Base-by-base conservation (phyloP, 371 early-diverging fungal species). In the Lichtheimia ornata region DNA sequence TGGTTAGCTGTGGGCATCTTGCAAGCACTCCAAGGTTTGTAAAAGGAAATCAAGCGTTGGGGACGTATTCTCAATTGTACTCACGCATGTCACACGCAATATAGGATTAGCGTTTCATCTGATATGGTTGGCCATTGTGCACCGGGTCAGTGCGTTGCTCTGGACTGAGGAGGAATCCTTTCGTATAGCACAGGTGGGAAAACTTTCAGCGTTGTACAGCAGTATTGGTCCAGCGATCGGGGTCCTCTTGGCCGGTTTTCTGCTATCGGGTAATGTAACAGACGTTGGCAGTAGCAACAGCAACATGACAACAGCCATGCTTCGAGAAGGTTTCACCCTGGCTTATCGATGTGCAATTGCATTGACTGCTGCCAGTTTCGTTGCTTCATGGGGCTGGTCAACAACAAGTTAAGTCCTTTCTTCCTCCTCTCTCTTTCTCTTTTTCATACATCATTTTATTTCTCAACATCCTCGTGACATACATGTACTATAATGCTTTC, bases 311-410 rank as follows among this genome's bases (percentile, higher is more conserved):
- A 35, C 35, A 9, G 9, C 35, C 1, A 24, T 53, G 18, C 40
- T 60, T 15, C 22, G 27, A 30, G 63, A 67, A 35, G 71, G 63
- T n/a, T 73, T 69, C 56, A 52, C 56, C 11, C 41, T 67, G 1
- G 58, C 72, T 15, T 74, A 56, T 47, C 70, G 72, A 25, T 58
- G 53, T 14, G 58, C 65, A 18, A 67, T 77, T 20, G 72, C 66
- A 2, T 24, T 72, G 2, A 59, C 64, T 4, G 62, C 72, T 22
- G 53, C 72, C 4, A 77, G 77, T 53, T 74, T 74, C 45, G 71
- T 77, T 25, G 53, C 72, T 4, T 68, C 77, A 20, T 77, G 77
- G 77, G 77, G 77, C n/a, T 74, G 74, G 77, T 70, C 70, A 18
- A 58, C 66, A 14, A 55, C 62, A 11, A 69, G 74, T 43, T 69